A percentile compares a stretch with the other conserved stretches of the same genome.
Conservation (phyloP, 306 rosid species). For the Myrica gale region DNA sequence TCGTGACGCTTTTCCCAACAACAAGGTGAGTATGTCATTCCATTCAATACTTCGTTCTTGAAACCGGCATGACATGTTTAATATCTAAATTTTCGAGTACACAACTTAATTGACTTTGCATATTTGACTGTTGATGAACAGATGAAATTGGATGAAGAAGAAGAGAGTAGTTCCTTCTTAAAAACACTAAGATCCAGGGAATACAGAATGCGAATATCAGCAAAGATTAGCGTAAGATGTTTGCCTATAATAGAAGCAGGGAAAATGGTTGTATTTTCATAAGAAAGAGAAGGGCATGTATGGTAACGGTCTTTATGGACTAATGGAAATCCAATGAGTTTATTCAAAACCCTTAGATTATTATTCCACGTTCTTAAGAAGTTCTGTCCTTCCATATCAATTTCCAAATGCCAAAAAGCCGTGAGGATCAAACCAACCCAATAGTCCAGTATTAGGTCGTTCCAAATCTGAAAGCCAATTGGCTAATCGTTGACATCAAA, state of each 20-base stretch:
- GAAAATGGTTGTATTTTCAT: too few relatives aligned
- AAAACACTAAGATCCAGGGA: background rate
- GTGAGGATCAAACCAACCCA: background rate
- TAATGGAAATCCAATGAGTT: too few relatives aligned
- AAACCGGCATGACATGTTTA: background rate
- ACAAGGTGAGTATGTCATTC: constrained; percentile 33
- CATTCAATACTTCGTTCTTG: background rate
- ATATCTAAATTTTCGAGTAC: background rate
- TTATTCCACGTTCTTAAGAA: background rate
- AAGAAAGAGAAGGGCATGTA: too few relatives aligned
- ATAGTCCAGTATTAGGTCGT: too few relatives aligned
- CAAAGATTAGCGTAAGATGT: background rate
- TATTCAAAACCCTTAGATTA: background rate
- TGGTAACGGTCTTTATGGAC: too few relatives aligned
- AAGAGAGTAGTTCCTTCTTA: background rate
- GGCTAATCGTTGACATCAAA: too few relatives aligned
- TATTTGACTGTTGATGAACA: background rate
- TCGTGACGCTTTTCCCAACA: too few relatives aligned
- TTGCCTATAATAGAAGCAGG: background rate
- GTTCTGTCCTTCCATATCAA: background rate
- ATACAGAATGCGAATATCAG: background rate
- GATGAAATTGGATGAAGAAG: background rate
- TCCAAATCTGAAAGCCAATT: too few relatives aligned
- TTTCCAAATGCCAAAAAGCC: background rate
- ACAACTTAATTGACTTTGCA: background rate